A percentile compares a stretch with the other conserved stretches of the same genome.
phyloP scores from a whole-genome alignment of 2,329 filamentous ascomycete genomes.

The Penicillium sp. region DNA sequence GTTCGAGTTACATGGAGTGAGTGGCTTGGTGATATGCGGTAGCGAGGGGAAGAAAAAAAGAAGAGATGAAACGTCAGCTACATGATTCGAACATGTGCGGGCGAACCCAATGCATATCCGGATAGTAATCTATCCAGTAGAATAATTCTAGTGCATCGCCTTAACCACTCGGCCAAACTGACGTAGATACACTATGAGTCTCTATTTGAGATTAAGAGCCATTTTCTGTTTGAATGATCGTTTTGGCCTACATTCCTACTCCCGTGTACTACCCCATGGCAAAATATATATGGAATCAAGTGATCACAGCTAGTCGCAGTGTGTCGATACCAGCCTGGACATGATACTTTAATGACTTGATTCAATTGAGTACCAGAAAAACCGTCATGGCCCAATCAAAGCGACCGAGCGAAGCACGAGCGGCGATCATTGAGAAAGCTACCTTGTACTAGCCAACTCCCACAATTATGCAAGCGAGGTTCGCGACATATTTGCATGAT shows the following conservation, averaged over 20 bases:
- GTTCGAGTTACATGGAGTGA: too few relatives aligned
- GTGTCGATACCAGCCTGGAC: too few relatives aligned
- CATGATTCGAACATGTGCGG: background rate
- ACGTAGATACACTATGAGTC: background rate
- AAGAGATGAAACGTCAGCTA: background rate
- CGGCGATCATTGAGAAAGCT: background rate
- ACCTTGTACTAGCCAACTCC: background rate
- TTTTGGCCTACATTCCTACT: too few relatives aligned
- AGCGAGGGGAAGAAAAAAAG: background rate
- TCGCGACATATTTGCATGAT: slow-evolving; percentile 4
- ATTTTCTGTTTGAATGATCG: too few relatives aligned
- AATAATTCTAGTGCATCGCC: background rate
- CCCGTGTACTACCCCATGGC: too few relatives aligned
- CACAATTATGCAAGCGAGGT: slow-evolving; percentile 1
- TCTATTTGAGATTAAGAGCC: too few relatives aligned
- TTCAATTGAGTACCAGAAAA: background rate
- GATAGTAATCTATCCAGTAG: background rate
- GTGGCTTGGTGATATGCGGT: too few relatives aligned
- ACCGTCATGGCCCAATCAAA: slow-evolving; percentile 1
- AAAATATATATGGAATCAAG: too few relatives aligned
- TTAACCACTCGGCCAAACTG: background rate
- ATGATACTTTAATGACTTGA: too few relatives aligned
- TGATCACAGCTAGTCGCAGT: too few relatives aligned
- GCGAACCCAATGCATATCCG: background rate
- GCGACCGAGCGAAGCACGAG: background rate